Conservation (phyloP, 208 protist species). For the Herpetomonas tarakana region DNA sequence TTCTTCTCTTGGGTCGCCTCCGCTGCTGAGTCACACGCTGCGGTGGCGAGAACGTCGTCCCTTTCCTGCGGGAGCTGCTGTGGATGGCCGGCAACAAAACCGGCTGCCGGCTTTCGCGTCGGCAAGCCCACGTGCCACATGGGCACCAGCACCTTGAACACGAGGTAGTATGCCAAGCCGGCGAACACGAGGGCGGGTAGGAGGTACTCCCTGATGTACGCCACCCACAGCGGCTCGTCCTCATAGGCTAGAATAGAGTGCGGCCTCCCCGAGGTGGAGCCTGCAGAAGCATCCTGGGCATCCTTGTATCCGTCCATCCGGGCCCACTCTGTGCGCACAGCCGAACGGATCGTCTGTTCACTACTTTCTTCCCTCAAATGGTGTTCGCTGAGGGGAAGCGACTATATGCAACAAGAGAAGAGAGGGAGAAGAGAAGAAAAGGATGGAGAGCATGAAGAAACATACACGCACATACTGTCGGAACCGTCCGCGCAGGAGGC, state of each 20-base stretch:
- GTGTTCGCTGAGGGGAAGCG: background rate
- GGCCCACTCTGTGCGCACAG: too few relatives aligned
- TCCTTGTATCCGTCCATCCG: background rate
- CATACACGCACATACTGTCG: too few relatives aligned
- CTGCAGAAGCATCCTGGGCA: background rate
- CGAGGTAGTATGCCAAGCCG: conserved; percentile 31
- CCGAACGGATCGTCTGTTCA: too few relatives aligned
- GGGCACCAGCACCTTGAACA: conserved; percentile 32
- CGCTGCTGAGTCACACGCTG: too few relatives aligned
- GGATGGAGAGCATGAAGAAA: too few relatives aligned
- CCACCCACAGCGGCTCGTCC: conserved; percentile 35
- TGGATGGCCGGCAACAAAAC: too few relatives aligned
- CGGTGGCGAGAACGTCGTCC: too few relatives aligned
- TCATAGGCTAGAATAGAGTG: conserved; percentile 11
- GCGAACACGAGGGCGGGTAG: conserved; percentile 51
- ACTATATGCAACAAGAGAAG: background rate
- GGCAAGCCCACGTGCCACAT: conserved; percentile 32
- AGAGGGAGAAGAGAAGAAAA: too few relatives aligned
- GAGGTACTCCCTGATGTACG: conserved; percentile 58
- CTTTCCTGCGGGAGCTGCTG: too few relatives aligned
- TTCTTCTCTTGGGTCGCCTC: too few relatives aligned
- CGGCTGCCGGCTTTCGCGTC: conserved; percentile 18
- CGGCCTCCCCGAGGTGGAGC: background rate
- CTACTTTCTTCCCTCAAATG: too few relatives aligned
- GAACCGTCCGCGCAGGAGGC: too few relatives aligned